A percentile compares a stretch with the other conserved stretches of the same genome.
These are phyloP conservation scores for Citrus maxima DNA, from an alignment of 345 rosid genomes.

Conservation along the genomic window DNA sequence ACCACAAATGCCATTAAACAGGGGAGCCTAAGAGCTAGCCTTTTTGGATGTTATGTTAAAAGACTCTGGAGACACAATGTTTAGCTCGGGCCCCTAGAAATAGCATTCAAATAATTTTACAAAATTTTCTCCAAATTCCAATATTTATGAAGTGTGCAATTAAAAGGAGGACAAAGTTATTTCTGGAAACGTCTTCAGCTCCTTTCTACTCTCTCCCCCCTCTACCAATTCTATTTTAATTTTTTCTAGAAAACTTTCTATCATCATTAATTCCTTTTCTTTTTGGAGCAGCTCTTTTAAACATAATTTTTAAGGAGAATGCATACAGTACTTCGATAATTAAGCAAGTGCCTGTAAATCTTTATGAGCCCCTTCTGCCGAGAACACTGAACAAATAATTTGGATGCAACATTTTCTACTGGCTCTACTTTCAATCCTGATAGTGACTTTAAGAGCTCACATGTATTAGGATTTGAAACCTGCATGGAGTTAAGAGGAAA, in stretches of 20 bases:
- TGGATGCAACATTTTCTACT: conserved; percentile 84
- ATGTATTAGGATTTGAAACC: conserved; percentile 76
- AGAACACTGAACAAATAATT: conserved; percentile 95
- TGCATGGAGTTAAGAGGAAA: conserved; percentile 31
- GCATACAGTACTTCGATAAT: conserved; percentile 68
- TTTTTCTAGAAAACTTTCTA: background rate
- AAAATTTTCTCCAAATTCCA: background rate
- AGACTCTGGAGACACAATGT: background rate
- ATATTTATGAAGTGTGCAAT: background rate
- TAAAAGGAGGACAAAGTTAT: background rate
- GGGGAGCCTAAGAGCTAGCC: background rate
- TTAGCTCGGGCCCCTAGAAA: background rate
- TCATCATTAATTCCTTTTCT: background rate
- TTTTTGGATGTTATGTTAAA: background rate
- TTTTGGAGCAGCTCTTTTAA: background rate
- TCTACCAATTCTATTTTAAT: background rate
- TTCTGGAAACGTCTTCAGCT: background rate
- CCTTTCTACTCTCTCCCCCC: background rate
- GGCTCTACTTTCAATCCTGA: conserved; percentile 88
- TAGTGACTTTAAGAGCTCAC: conserved; percentile 84
- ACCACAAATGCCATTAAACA: background rate
- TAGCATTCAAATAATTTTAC: background rate
- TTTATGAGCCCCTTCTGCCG: conserved; percentile 91
- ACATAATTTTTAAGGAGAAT: conserved; percentile 16
- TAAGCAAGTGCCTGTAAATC: conserved; percentile 91